Conservation (phyloP, 768 basidiomycete genomes). For the Kwoniella botswanensis region DNA sequence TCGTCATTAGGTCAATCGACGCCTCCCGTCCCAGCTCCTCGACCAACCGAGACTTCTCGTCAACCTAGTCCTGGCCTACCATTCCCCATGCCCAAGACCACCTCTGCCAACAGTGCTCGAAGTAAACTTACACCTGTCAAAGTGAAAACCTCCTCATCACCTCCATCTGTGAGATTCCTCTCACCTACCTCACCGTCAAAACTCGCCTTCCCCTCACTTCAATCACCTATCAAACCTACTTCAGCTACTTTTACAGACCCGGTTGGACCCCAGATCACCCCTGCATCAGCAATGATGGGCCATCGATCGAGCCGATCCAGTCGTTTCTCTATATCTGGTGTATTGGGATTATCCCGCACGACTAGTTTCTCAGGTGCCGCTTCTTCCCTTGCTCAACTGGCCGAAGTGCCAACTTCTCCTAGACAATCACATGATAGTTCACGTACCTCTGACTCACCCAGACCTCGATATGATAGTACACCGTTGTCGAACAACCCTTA, state of each 20-base stretch:
- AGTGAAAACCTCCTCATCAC: slow-evolving; percentile 19
- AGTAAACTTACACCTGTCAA: slow-evolving; percentile 8
- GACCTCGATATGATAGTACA: slow-evolving; percentile 29
- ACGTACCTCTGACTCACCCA: not conserved
- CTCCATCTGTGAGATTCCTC: slow-evolving; percentile 28
- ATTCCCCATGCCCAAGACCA: slow-evolving; percentile 6
- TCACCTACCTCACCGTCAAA: slow-evolving; percentile 36
- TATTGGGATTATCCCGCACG: slow-evolving; percentile 37
- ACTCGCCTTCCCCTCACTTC: slow-evolving; percentile 41
- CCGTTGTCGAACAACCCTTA: slow-evolving; percentile 14
- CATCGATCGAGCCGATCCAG: slow-evolving; percentile 37
- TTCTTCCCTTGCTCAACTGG: slow-evolving; percentile 36
- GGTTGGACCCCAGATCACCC: slow-evolving; percentile 34
- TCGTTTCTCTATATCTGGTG: slow-evolving; percentile 52
- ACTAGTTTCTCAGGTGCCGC: slow-evolving; percentile 37
- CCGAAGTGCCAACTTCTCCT: slow-evolving; percentile 34
- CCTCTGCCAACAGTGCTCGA: not conserved
- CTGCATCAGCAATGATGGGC: slow-evolving; percentile 30
- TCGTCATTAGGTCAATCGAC: slow-evolving; percentile 18
- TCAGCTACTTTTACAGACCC: slow-evolving; percentile 47
- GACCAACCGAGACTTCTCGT: slow-evolving; percentile 6
- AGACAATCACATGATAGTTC: not conserved
- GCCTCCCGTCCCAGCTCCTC: slow-evolving; percentile 15
- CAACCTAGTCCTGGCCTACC: slow-evolving; percentile 8
- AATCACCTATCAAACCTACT: slow-evolving; percentile 42